Evolutionary conservation across 1,139 yeast genomes (phyloP).

Genomic region (Hanseniaspora gamundiae): DNA sequence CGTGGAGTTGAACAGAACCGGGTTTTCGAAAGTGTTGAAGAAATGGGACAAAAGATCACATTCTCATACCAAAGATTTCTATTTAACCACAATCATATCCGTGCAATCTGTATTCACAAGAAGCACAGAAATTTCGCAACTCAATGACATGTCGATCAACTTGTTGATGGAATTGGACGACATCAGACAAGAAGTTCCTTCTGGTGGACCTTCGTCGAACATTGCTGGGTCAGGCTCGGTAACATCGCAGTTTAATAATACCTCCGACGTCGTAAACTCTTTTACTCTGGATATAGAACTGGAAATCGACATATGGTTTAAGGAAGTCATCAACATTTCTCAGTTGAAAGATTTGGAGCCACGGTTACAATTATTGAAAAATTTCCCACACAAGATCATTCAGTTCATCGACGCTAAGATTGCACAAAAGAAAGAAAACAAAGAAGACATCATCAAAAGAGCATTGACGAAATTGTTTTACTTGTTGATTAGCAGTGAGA

Average conservation of each 20-base stretch:
- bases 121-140: constrained; percentile 62
- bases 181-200: constrained; percentile 48
- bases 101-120: constrained; percentile 95
- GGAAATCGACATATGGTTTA: constrained; percentile 24
- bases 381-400: constrained; percentile 16
- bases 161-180: constrained; percentile 78
- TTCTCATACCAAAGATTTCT: constrained; percentile 86
- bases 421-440: not conserved
- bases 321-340: constrained; percentile 22
- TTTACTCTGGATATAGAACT: constrained; percentile 14
- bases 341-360: constrained; percentile 21
- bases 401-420: constrained; percentile 10
- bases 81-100: constrained; percentile 82
- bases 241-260: not conserved
- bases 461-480: constrained; percentile 20
- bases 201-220: constrained; percentile 21
- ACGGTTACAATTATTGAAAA: constrained; percentile 13
- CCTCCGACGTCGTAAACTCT: not conserved
- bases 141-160: constrained; percentile 48
- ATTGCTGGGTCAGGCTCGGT: constrained; percentile 7
- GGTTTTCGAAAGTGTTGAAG: constrained; percentile 86
- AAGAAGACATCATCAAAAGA: constrained; percentile 12
- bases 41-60: constrained; percentile 97
- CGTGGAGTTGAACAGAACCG: constrained; percentile 88
- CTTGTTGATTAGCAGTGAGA: constrained; percentile 18